Conservation (phyloP, 495 filamentous ascomycete genomes). For the Aspergillus nidulans region DNA sequence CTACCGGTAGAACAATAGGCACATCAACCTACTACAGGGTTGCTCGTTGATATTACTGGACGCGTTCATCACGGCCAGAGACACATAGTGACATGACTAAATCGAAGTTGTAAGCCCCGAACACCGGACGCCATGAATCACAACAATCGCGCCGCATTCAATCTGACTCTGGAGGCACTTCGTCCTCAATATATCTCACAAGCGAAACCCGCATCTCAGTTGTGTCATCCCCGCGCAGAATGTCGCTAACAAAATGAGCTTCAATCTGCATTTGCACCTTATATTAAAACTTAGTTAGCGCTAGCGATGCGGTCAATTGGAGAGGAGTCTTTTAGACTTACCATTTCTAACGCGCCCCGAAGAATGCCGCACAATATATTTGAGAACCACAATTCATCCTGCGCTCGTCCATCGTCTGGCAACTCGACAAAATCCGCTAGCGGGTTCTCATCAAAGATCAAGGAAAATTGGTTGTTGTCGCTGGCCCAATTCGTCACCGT, state of each 20-base stretch:
- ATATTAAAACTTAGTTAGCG: not conserved
- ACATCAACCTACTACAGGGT: not conserved
- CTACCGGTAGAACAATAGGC: not conserved
- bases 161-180: constrained; percentile 94
- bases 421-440: constrained; percentile 96
- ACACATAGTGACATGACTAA: not conserved
- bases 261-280: constrained; percentile 98
- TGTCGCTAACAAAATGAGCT: constrained; percentile 92
- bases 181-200: constrained; percentile 94
- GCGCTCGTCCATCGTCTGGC: constrained; percentile 90
- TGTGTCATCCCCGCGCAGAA: constrained; percentile 87
- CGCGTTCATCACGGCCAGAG: not conserved
- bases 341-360: constrained; percentile 92
- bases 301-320: not conserved
- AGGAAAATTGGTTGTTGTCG: constrained; percentile 92
- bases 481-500: constrained; percentile 91
- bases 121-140: constrained; percentile 23
- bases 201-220: constrained; percentile 96
- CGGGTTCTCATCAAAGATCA: constrained; percentile 96
- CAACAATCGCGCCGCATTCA: constrained; percentile 33
- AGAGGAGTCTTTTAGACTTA: constrained; percentile 32
- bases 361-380: constrained; percentile 95
- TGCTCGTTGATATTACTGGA: not conserved
- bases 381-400: constrained; percentile 97
- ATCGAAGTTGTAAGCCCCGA: constrained; percentile 6